Base-by-base conservation (phyloP, 139 green algal species). In the Closterium sp. region DNA sequence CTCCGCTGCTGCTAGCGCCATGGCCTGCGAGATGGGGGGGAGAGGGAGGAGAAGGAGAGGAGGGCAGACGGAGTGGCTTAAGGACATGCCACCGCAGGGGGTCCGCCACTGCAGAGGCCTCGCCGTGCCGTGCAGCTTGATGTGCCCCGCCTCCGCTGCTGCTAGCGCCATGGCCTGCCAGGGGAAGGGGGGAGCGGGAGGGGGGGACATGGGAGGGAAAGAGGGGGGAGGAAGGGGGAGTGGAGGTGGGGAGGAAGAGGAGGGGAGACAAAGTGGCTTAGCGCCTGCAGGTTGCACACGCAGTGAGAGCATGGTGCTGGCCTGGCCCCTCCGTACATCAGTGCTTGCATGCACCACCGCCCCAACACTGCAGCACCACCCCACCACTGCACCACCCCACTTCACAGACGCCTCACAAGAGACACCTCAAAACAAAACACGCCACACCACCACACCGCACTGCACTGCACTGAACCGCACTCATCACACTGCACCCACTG, bases 111-210 rank as follows among this genome's bases (percentile, higher is more conserved):
- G n/a, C n/a, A 4, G 32, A 38, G 2, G 32, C 32, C 32, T 38
- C 32, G 4, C 32, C 4, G 32, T 42, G 28, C 31, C 70, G 87
- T n/a, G n/a, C n/a, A n/a, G n/a, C 87, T 13, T 89, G 2, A 89
- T 89, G n/a, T 89, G 87, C n/a, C 87, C n/a, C 31, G 29, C 87
- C 87, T 89, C 87, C 32, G 87, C 87, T 31, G 32, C 32, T 45
- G 87, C 87, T 29, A 31, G 22, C 29, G 87, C 87, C 87, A 89
- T 34, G 0, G 32, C 87, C 87, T 89, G 34, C 34, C 1, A 4
- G 34, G 34, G 6, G 34, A 4, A 42, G 34, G 34, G 34, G 34
- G 1, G 9, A 6, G 1, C 1, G 34, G 9, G 1, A 0, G 87
- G 19, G 11, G 42, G n/a, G 17, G 29, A 22, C 22, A 10, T 6